Evolutionary conservation across 768 basidiomycete genomes (phyloP).

Genomic region (Phaeolepiota aurea): DNA sequence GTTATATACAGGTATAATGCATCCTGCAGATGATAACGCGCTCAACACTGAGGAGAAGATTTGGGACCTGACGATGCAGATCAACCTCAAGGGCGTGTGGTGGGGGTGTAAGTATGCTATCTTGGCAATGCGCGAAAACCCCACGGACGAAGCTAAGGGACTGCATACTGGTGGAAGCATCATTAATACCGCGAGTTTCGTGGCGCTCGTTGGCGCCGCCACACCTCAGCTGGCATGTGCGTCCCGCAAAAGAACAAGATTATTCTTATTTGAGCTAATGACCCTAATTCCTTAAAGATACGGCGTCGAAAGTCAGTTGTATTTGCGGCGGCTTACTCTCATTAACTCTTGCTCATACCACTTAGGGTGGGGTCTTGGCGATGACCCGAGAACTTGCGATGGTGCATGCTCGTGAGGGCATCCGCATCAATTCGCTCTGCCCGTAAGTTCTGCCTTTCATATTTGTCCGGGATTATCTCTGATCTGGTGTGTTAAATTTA

Average conservation of each 20-base stretch:
- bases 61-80: constrained; percentile 89
- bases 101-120: constrained; percentile 99
- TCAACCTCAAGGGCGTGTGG: constrained; percentile 99
- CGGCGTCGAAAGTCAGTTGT: constrained; percentile 74
- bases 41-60: constrained; percentile 94
- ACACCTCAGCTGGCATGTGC: constrained; percentile 97
- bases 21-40: constrained; percentile 89
- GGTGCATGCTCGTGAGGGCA: constrained; percentile 96
- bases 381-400: constrained; percentile 98
- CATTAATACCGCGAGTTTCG: constrained; percentile 98
- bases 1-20: constrained; percentile 99
- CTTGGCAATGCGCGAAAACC: constrained; percentile 90
- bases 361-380: constrained; percentile 89
- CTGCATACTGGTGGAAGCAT: constrained; percentile 82
- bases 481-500: too few relatives aligned
- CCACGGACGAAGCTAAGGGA: constrained; percentile 72
- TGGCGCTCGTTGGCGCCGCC: constrained; percentile 91
- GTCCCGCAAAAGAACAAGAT: too few relatives aligned
- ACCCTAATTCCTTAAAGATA: constrained; percentile 45
- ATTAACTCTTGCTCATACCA: not conserved
- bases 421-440: constrained; percentile 92
- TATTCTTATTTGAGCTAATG: too few relatives aligned
- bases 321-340: not conserved
- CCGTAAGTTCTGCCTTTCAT: constrained; percentile 51
- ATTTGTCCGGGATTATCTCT: constrained; percentile 5